A percentile compares a stretch with the other conserved stretches of the same genome.
Evolutionary conservation across 129 eudicot genomes (phyloP).

Genomic region (Artemisia argyi): DNA sequence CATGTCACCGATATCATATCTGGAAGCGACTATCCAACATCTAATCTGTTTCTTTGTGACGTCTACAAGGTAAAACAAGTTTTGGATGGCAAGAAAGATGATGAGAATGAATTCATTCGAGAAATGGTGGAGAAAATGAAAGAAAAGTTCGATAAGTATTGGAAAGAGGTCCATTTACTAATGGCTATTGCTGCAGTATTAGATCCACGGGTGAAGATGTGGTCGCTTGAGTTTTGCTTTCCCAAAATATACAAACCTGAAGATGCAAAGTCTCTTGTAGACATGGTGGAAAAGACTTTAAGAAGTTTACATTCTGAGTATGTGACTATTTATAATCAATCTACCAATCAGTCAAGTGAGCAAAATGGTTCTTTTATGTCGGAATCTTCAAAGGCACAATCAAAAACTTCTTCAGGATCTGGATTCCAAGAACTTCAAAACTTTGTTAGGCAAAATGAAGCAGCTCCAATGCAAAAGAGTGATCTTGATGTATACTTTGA

Average conservation of each 20-base stretch:
- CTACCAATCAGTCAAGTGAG: neutral
- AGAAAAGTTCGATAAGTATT: neutral
- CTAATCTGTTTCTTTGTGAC: neutral
- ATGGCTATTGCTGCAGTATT: constrained; percentile 5
- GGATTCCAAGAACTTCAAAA: too few species aligned
- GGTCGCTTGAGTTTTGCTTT: neutral
- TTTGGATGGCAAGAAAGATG: neutral
- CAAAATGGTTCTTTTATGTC: too few species aligned
- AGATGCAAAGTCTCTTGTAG: neutral
- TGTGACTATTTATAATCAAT: constrained; percentile 16
- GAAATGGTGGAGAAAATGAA: neutral
- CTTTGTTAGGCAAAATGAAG: too few species aligned
- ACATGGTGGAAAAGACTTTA: neutral
- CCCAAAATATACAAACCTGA: neutral
- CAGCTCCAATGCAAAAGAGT: too few species aligned
- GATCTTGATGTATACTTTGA: too few species aligned
- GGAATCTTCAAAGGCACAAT: too few species aligned
- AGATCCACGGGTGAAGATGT: neutral
- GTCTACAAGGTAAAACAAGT: neutral
- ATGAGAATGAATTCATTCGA: neutral
- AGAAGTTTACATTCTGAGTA: neutral
- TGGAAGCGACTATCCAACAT: constrained; percentile 1
- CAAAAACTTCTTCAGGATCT: too few species aligned
- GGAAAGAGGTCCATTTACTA: neutral
- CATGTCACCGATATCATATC: neutral